Conservation (phyloP, 2,329 filamentous ascomycete genomes). For the Aspergillus nomiae region DNA sequence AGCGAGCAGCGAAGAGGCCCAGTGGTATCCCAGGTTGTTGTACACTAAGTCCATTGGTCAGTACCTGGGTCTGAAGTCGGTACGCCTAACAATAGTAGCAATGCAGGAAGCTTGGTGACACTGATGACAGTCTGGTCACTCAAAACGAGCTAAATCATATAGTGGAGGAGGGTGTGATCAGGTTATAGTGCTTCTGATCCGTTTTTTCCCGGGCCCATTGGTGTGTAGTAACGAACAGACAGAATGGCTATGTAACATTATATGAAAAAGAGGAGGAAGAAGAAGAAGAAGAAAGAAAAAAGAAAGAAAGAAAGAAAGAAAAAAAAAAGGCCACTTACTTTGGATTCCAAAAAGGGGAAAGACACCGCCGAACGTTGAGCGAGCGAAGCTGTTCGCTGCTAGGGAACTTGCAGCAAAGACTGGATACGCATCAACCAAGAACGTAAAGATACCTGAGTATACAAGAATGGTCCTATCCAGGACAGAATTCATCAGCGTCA, state of each 20-base stretch:
- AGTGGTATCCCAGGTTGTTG: conserved; percentile 48
- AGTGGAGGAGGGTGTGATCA: background rate
- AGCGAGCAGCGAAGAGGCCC: conserved; percentile 48
- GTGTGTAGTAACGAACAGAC: too few relatives aligned
- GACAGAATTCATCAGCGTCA: background rate
- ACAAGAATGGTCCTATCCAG: conserved; percentile 68
- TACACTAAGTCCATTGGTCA: conserved; percentile 44
- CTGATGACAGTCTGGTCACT: background rate
- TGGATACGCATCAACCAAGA: conserved; percentile 67
- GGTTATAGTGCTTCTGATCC: background rate
- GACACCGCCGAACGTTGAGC: conserved; percentile 75
- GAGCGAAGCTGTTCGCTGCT: conserved; percentile 79
- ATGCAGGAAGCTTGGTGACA: background rate
- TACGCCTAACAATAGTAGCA: background rate
- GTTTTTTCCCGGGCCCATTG: background rate
- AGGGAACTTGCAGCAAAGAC: conserved; percentile 61
- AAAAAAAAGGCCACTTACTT: conserved; percentile 34
- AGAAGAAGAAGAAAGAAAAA: too few relatives aligned
- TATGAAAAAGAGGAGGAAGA: too few relatives aligned
- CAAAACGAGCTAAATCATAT: background rate
- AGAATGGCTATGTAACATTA: background rate
- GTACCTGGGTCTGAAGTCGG: conserved; percentile 17
- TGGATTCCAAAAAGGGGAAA: conserved; percentile 75
- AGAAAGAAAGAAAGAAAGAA: background rate
- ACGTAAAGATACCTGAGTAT: conserved; percentile 85